phyloP scores from a whole-genome alignment of 169 alveolate genomes.

The Toxoplasma gondii region DNA sequence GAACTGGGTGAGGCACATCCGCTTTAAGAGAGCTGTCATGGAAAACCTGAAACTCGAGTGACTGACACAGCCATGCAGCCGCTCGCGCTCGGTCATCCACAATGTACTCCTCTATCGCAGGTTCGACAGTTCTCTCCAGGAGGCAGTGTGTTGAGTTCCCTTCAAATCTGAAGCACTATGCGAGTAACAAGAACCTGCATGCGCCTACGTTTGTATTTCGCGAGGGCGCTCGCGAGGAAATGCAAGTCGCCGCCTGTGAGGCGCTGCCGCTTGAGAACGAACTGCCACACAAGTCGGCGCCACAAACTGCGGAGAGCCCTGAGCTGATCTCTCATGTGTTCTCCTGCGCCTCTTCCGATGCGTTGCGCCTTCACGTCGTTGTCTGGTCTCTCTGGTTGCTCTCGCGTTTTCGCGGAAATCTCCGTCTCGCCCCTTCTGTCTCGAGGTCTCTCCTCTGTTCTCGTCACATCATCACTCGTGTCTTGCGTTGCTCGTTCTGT shows the following conservation, averaged over 20 bases:
- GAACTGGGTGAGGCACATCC: too few species aligned
- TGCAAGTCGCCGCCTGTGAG: slow-evolving; percentile 30
- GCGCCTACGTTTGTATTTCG: slow-evolving; percentile 7
- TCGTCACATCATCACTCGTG: background rate
- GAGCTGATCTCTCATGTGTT: background rate
- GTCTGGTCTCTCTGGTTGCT: background rate
- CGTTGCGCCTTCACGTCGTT: background rate
- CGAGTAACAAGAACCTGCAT: background rate
- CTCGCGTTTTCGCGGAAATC: background rate
- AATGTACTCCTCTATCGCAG: too few species aligned
- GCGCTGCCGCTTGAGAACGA: background rate
- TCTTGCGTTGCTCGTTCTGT: background rate
- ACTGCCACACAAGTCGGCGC: background rate
- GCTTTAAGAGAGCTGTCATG: too few species aligned
- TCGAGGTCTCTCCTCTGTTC: background rate
- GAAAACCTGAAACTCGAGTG: too few species aligned
- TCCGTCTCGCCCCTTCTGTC: background rate
- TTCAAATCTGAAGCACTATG: too few species aligned
- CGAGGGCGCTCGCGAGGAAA: slow-evolving; percentile 38
- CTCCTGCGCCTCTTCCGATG: background rate
- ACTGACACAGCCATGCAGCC: too few species aligned
- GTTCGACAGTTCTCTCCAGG: too few species aligned
- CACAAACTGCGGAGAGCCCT: background rate
- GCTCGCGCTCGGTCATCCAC: too few species aligned
- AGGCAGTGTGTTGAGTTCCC: too few species aligned